Evolutionary conservation across 495 filamentous ascomycete genomes (phyloP), one percentile per base, ranked within the genome.

Genomic region (Talaromyces nanjingensis): DNA sequence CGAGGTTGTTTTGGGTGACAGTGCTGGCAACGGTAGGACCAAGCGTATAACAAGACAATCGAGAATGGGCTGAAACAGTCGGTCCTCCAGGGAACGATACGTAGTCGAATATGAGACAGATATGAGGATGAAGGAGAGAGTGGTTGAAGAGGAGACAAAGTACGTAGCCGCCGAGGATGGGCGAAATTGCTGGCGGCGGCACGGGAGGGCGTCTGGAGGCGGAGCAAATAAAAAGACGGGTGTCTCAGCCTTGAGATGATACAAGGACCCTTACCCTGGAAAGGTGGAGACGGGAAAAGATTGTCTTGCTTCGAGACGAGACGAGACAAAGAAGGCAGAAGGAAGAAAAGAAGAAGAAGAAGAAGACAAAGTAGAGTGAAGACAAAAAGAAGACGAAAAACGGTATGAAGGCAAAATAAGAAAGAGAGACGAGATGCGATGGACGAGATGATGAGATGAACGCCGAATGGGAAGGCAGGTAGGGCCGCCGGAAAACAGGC

Each of bases 21-120:
- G 45, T 57, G 59, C 6, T 59, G 31, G 52, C 54, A 64, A 52
- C 54, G 62, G 58, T 7, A 16, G 47, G 18, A 31, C 29, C 33
- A 37, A 37, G 62, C 20, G 33, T 18, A 33, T 31, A 29, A 56
- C 53, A 56, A 56, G 53, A 25, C 31, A 59, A 58, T 62, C 27
- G 34, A 52, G 34, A 24, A 61, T 12, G 57, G 29, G n/a, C 37
- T 65, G 60, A 58, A 63, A 66, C 64, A 74, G 73, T 71, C 72
- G 74, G 76, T 77, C 72, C 76, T 70, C 76, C 76, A 69, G 73
- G 74, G 75, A 76, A 74, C 73, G 71, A 69, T 63, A 56, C 22
- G 53, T 56, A 14, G 53, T 14, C 53, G 53, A 29, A 29, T 56
- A 56, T 29, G 53, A 56, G 22, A 56, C 53, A 29, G 53, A 56